These are phyloP conservation scores for Geotrichum restrictum DNA, from an alignment of 1,139 yeast genomes.

Conservation along the genomic window DNA sequence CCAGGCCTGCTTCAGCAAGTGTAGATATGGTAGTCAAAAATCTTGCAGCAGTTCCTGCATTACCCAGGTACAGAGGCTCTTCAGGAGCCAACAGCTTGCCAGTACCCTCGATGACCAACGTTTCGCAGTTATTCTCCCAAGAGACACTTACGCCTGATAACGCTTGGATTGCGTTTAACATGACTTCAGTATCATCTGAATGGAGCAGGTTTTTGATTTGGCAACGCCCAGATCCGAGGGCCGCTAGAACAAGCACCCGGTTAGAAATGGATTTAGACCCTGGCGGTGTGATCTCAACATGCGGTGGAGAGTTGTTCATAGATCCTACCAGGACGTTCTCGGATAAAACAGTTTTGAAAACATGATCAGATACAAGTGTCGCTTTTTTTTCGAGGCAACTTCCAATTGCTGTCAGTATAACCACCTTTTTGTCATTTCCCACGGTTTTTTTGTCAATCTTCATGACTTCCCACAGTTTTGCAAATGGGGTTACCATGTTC, in stretches of 20 bases:
- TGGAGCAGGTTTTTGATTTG: slow-evolving; percentile 79
- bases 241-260: slow-evolving; percentile 88
- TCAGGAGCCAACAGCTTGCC: slow-evolving; percentile 63
- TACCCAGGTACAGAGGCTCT: slow-evolving; percentile 76
- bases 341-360: slow-evolving; percentile 73
- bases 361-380: slow-evolving; percentile 73
- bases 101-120: slow-evolving; percentile 78
- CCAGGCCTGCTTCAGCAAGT: slow-evolving; percentile 48
- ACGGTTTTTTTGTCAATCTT: slow-evolving; percentile 94
- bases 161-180: slow-evolving; percentile 78
- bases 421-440: slow-evolving; percentile 85
- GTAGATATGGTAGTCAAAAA: slow-evolving; percentile 92
- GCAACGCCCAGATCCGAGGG: slow-evolving; percentile 83
- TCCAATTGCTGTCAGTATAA: slow-evolving; percentile 78
- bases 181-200: slow-evolving; percentile 91
- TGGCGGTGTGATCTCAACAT: slow-evolving; percentile 69
- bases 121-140: slow-evolving; percentile 79
- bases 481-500: slow-evolving; percentile 67
- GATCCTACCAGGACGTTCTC: slow-evolving; percentile 63
- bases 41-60: slow-evolving; percentile 97
- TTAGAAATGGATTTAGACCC: slow-evolving; percentile 98
- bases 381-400: slow-evolving; percentile 86
- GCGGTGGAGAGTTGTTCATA: slow-evolving; percentile 43
- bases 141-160: slow-evolving; percentile 78
- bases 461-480: slow-evolving; percentile 74